Evolutionary conservation across 176 grass and related monocot genomes (phyloP).

Genomic region (Paspalum vaginatum): DNA sequence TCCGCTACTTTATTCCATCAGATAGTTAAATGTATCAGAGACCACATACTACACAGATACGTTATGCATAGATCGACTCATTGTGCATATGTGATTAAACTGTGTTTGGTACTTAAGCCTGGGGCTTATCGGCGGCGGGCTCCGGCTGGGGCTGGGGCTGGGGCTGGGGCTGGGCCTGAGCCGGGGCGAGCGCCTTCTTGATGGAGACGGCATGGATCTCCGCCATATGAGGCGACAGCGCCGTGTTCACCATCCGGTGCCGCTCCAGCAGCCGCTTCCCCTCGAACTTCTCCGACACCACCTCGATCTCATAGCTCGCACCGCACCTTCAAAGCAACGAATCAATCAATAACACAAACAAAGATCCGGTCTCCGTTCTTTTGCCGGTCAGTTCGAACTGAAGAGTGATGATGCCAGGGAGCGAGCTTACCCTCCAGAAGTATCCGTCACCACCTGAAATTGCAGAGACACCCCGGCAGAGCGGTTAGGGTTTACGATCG

Average conservation of each 20-base stretch:
- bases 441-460: slow-evolving; percentile 84
- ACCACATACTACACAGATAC: not conserved
- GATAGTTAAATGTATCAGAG: slow-evolving; percentile 4
- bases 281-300: slow-evolving; percentile 92
- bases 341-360: slow-evolving; percentile 1
- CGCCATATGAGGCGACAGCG: slow-evolving; percentile 80
- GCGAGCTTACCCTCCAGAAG: slow-evolving; percentile 80
- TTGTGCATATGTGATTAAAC: slow-evolving; percentile 4
- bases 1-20: slow-evolving; percentile 48
- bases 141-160: slow-evolving; percentile 47
- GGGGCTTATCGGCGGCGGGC: slow-evolving; percentile 43
- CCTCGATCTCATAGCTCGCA: slow-evolving; percentile 86
- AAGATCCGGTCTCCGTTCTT: not conserved
- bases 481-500: slow-evolving; percentile 50
- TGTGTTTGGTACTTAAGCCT: slow-evolving; percentile 31
- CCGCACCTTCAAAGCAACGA: slow-evolving; percentile 64
- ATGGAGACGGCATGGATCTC: slow-evolving; percentile 97
- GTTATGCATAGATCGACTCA: not conserved
- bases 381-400: not conserved
- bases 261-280: slow-evolving; percentile 93
- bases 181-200: slow-evolving; percentile 91
- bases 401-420: not conserved
- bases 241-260: slow-evolving; percentile 91
- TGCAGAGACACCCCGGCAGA: not conserved
- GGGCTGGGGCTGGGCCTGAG: slow-evolving; percentile 82